phyloP scores from a whole-genome alignment of 1,284 basidiomycete genomes.

The Mrakiaceae sp. region DNA sequence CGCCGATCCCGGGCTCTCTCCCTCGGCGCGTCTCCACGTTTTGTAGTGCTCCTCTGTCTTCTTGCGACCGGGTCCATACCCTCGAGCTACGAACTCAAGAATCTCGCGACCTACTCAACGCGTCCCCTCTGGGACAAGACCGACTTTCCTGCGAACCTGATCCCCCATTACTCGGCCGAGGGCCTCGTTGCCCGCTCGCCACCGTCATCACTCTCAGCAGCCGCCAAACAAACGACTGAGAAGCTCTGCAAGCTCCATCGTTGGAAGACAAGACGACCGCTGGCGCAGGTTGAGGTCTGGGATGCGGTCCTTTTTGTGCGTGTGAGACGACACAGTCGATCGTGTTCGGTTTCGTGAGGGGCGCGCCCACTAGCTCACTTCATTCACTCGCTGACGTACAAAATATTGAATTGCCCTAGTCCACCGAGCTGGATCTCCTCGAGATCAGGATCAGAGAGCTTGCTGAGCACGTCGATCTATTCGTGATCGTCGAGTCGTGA shows the following conservation, averaged over 20 bases:
- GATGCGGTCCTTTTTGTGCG: constrained; percentile 47
- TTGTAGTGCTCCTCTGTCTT: no score
- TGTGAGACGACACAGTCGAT: background rate
- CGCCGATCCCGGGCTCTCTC: no score
- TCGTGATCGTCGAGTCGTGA: constrained; percentile 54
- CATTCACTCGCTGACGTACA: background rate
- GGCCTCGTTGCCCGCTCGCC: constrained; percentile 31
- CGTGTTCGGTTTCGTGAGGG: constrained; percentile 11
- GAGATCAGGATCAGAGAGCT: constrained; percentile 56
- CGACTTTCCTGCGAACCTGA: constrained; percentile 40
- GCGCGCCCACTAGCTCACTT: background rate
- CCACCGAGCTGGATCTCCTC: constrained; percentile 53
- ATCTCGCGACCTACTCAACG: constrained; percentile 41
- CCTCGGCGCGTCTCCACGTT: no score
- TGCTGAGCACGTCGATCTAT: constrained; percentile 48
- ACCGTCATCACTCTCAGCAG: background rate
- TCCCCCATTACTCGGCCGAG: constrained; percentile 49
- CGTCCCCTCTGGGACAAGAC: constrained; percentile 53
- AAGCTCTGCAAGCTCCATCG: constrained; percentile 46
- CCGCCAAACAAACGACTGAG: constrained; percentile 28
- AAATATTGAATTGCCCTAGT: constrained; percentile 11
- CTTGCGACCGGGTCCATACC: background rate
- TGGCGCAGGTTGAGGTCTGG: constrained; percentile 26
- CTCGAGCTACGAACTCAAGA: constrained; percentile 11
- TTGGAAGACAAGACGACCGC: constrained; percentile 33